phyloP scores from a whole-genome alignment of 2,329 filamentous ascomycete species.

The Chaetoscypha palmicola region DNA sequence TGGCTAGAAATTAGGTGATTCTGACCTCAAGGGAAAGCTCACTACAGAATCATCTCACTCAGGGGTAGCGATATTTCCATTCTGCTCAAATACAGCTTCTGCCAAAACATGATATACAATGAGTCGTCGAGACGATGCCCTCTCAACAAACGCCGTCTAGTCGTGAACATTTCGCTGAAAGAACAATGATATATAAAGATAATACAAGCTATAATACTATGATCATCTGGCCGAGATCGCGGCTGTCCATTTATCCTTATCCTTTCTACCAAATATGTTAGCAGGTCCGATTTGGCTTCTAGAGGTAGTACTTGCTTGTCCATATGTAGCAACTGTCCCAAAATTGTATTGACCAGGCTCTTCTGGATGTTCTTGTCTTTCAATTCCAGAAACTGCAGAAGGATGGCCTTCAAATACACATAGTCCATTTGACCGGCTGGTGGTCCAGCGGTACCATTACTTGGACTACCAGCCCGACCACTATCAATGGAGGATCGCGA shows the following conservation, averaged over 20 bases:
- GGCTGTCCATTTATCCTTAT: conserved; percentile 81
- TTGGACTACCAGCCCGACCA: conserved; percentile 26
- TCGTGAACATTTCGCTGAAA: too few species aligned
- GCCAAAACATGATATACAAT: too few species aligned
- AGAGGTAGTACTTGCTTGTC: conserved; percentile 52
- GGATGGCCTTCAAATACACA: conserved; percentile 70
- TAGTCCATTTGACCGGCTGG: conserved; percentile 25
- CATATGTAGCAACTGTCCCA: conserved; percentile 70
- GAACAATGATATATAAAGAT: too few species aligned
- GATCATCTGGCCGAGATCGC: conserved; percentile 44
- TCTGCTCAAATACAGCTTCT: too few species aligned
- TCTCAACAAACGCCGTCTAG: too few species aligned
- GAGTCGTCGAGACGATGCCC: too few species aligned
- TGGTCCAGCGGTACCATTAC: conserved; percentile 17
- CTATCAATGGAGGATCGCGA: conserved; percentile 30
- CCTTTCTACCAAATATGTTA: conserved; percentile 42
- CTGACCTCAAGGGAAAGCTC: too few species aligned
- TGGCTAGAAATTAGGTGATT: too few species aligned
- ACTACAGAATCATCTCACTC: too few species aligned
- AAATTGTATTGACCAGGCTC: conserved; percentile 64
- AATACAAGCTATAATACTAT: not conserved
- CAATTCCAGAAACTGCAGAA: conserved; percentile 75
- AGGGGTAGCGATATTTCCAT: too few species aligned
- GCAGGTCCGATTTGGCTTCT: not conserved
- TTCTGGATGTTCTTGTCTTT: conserved; percentile 69